phyloP scores from a whole-genome alignment of 768 basidiomycete genomes.

The Suillus placidus region DNA sequence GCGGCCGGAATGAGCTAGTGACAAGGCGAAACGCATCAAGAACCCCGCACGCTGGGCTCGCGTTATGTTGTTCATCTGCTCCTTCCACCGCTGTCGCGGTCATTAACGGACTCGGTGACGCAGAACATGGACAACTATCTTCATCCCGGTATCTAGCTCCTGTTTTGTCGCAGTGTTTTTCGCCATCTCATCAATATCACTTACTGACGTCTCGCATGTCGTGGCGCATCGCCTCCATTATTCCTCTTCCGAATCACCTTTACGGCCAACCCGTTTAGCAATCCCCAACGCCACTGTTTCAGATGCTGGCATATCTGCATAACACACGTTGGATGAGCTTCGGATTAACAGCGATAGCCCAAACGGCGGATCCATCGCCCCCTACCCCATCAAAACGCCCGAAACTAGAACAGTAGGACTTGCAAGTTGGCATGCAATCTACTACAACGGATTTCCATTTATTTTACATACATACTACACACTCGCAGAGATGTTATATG shows the following conservation, averaged over 20 bases:
- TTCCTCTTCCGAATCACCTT: neutral
- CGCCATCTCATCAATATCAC: too few relatives aligned
- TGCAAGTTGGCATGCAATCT: neutral
- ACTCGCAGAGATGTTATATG: neutral
- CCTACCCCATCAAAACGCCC: neutral
- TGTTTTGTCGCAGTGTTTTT: too few relatives aligned
- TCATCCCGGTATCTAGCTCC: too few relatives aligned
- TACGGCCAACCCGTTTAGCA: neutral
- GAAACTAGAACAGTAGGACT: neutral
- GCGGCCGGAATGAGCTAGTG: too few relatives aligned
- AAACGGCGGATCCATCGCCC: neutral
- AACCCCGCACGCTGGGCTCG: too few relatives aligned
- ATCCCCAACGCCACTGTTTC: neutral
- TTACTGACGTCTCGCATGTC: neutral
- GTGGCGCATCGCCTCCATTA: neutral
- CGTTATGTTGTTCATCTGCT: too few relatives aligned
- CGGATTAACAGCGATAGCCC: neutral
- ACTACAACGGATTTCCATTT: neutral
- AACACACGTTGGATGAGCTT: neutral
- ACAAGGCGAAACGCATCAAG: too few relatives aligned
- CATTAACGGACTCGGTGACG: too few relatives aligned
- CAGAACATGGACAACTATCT: too few relatives aligned
- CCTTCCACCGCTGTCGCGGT: too few relatives aligned
- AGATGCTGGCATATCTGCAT: neutral
- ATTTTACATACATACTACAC: too few relatives aligned